Base-by-base conservation (phyloP, 495 filamentous ascomycete species). In the Hamigera avellanea region DNA sequence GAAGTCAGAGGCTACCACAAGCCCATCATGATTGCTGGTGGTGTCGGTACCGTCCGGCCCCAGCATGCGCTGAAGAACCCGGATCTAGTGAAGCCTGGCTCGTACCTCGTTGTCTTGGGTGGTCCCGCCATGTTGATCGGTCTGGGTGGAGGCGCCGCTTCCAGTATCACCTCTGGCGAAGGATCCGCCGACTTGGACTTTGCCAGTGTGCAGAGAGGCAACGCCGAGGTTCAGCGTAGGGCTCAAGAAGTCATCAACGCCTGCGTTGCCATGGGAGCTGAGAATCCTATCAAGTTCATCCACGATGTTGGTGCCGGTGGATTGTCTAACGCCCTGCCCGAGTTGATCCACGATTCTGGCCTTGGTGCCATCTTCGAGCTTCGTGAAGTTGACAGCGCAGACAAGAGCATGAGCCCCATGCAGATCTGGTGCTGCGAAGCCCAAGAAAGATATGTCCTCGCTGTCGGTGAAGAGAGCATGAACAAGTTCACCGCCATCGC, bases 341-440 rank as follows among this genome's bases (percentile, higher is more conserved):
- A 95, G 52, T 65, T 98, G 14, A 87, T 93, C 21, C 81, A 91
- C 42, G 91, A 98, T 53, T 84, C 87, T 18, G 82, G 83, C 0
- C 75, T 83, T 36, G 91, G 91, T 19, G 91, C 84, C 14, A 76
- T 70, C 2, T 94, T 98, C 45, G 91, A 96, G 55, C 74, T 98
- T 1, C 75, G 93, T 36, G 82, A 95, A 50, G 69, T 98, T 14
- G 87, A 95, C 45, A 95, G 70, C 52, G 82, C 85, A 0, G 93
- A 96, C 53, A 72, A 65, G 26, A 78, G 86, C 48, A 88, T 95
- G 83, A 93, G 85, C 54, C 88, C 89, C 15, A 72, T 95, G 49
- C 82, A 95, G 53, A 93, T 96, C 25, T 96, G 88, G 89, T 94
- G 88, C 61, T 89, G 84, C 45, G 88, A 95, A 48, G 93, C 91